Percentiles rank a stretch among this genome's conserved stretches.
Evolutionary conservation across 2,329 filamentous ascomycete species (phyloP).

Genomic region (Alternaria sp.): DNA sequence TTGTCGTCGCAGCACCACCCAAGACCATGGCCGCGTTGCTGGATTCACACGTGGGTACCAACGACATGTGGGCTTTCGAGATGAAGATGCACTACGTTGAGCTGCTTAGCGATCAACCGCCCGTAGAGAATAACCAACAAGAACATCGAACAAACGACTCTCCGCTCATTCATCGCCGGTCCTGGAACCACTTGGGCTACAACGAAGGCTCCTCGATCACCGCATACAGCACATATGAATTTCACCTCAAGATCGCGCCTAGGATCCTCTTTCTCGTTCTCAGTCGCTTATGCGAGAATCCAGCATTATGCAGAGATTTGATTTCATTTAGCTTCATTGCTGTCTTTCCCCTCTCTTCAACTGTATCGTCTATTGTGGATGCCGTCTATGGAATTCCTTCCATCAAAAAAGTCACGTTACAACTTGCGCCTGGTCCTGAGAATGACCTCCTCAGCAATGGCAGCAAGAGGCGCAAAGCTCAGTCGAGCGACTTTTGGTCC

Average conservation of each 20-base stretch:
- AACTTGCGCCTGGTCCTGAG: slow-evolving; percentile 53
- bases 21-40: slow-evolving; percentile 68
- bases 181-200: slow-evolving; percentile 71
- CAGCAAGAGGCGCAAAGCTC: slow-evolving; percentile 51
- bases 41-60: slow-evolving; percentile 64
- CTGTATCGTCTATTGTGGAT: slow-evolving; percentile 55
- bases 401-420: slow-evolving; percentile 47
- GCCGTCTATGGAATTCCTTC: slow-evolving; percentile 40
- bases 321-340: slow-evolving; percentile 66
- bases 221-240: slow-evolving; percentile 76
- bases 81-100: slow-evolving; percentile 69
- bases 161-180: slow-evolving; percentile 65
- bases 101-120: slow-evolving; percentile 39
- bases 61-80: slow-evolving; percentile 70
- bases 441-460: slow-evolving; percentile 51
- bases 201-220: slow-evolving; percentile 80
- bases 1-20: slow-evolving; percentile 63
- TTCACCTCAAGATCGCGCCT: slow-evolving; percentile 70
- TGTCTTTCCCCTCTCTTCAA: slow-evolving; percentile 69
- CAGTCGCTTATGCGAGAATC: slow-evolving; percentile 37
- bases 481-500: slow-evolving; percentile 52
- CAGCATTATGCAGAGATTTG: slow-evolving; percentile 47
- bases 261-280: slow-evolving; percentile 65
- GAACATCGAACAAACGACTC: slow-evolving; percentile 16
- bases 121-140: slow-evolving; percentile 9